Base-by-base conservation (phyloP, 1,284 basidiomycete species). In the Cryptococcus sp. region DNA sequence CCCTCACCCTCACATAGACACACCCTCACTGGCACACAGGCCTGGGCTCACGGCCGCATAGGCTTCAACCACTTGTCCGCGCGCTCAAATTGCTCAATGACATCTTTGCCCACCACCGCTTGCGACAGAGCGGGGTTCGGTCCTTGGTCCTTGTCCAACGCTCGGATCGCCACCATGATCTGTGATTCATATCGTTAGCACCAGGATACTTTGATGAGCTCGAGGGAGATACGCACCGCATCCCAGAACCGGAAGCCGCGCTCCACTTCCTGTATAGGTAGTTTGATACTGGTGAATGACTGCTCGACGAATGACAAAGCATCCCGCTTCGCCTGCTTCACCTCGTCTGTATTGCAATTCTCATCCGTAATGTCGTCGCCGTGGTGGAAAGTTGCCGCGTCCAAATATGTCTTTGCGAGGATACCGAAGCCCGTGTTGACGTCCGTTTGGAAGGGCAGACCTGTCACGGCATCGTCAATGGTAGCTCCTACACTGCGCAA, bases 181-280 rank as follows among this genome's bases (percentile, higher is more conserved):
- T 93, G 79, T 44, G 31, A 69, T 20, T 5, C 44, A 13, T 5
- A 19, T 7, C 44, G 7, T 16, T 23, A 39, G 38, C 17, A 25
- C 38, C 25, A 35, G n/a, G 17, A 56, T 16, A 16, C 31, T n/a
- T 50, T 66, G 71, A 5, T 50, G 55, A 35, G 45, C 56, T 23
- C 64, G 65, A 61, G 63, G 53, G 57, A 42, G 16, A 1, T 1
- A 86, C 91, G 82, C 76, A 95, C 93, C 77, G 93, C 85, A 74
- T 95, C 90, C 95, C 96, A 99, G 83, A 99, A 99, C 68, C 96
- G 84, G 83, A 99, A 98, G 5, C 93, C 94, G 55, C 96, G 82
- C 75, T 93, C 91, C 51, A 99, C 88, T 82, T 99, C 95, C 56
- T 81, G 81, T 77, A 87, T 86, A 7, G 95, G 91, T 61, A 80